A percentile compares a stretch with the other conserved stretches of the same genome.
Evolutionary conservation across 129 eudicot species (phyloP).

Genomic region (Flaveria brownii): DNA sequence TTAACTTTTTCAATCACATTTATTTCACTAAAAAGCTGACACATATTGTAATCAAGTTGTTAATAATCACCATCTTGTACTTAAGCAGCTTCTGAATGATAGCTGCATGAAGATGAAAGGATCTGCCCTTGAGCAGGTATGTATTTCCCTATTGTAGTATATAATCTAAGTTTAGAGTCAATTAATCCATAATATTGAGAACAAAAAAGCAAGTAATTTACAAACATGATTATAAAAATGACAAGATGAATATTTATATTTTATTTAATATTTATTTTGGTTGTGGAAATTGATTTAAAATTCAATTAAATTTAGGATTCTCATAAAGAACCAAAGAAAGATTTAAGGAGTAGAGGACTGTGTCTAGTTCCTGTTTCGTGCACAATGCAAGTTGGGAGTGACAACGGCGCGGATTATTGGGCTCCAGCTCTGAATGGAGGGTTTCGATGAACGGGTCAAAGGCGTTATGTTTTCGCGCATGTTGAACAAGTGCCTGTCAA

Average conservation of each 20-base stretch:
- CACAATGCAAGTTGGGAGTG: conserved; percentile 78
- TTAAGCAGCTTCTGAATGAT: conserved; percentile 73
- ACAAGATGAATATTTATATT: too few relatives aligned
- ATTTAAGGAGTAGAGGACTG: conserved; percentile 78
- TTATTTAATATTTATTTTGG: background rate
- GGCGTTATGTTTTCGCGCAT: conserved; percentile 11
- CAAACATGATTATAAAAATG: background rate
- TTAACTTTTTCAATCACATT: conserved; percentile 15
- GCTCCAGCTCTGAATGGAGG: conserved; percentile 79
- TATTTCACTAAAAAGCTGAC: conserved; percentile 29
- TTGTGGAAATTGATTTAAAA: background rate
- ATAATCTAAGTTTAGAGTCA: background rate
- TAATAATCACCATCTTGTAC: conserved; percentile 26
- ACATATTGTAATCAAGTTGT: conserved; percentile 30
- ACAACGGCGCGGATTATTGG: conserved; percentile 88
- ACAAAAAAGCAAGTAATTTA: background rate
- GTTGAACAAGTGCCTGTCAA: conserved; percentile 32
- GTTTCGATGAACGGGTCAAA: conserved; percentile 46
- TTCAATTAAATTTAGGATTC: conserved; percentile 20
- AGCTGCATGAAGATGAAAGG: conserved; percentile 77
- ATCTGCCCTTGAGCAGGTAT: conserved; percentile 60
- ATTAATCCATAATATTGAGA: background rate
- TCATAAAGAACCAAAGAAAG: conserved; percentile 45
- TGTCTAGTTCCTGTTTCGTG: conserved; percentile 82
- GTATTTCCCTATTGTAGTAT: conserved; percentile 6